phyloP scores from a whole-genome alignment of 768 basidiomycete species.

The Pulveroboletus sp. region DNA sequence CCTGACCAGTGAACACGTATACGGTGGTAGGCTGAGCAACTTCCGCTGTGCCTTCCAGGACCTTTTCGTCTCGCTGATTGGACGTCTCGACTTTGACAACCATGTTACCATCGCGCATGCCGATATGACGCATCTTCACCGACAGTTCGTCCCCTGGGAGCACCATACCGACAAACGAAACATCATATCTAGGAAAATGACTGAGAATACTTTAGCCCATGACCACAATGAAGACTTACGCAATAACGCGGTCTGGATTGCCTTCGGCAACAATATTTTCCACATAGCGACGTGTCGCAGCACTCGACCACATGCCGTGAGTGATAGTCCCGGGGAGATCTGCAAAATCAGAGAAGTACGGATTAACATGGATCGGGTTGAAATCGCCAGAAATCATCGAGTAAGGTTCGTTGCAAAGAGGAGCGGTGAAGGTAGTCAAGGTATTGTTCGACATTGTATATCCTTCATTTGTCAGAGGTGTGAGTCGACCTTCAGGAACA shows the following conservation, averaged over 20 bases:
- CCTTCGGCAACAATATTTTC: slow-evolving; percentile 94
- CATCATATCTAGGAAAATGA: slow-evolving; percentile 64
- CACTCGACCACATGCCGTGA: slow-evolving; percentile 96
- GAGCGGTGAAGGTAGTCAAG: slow-evolving; percentile 70
- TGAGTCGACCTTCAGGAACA: slow-evolving; percentile 65
- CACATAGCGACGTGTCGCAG: slow-evolving; percentile 87
- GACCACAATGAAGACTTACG: slow-evolving; percentile 48
- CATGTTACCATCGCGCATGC: slow-evolving; percentile 91
- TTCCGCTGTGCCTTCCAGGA: slow-evolving; percentile 88
- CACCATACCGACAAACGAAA: slow-evolving; percentile 96
- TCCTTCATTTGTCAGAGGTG: slow-evolving; percentile 78
- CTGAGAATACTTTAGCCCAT: background rate
- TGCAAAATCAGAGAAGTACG: slow-evolving; percentile 94
- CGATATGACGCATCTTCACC: slow-evolving; percentile 84
- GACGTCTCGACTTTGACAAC: slow-evolving; percentile 84
- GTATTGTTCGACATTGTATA: slow-evolving; percentile 74
- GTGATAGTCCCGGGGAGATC: slow-evolving; percentile 94
- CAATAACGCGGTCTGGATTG: slow-evolving; percentile 82
- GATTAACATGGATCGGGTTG: slow-evolving; percentile 98
- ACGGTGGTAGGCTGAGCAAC: slow-evolving; percentile 89
- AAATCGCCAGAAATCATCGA: slow-evolving; percentile 95
- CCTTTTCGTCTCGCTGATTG: slow-evolving; percentile 85
- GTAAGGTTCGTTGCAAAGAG: slow-evolving; percentile 92
- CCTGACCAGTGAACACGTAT: slow-evolving; percentile 98
- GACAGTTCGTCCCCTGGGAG: slow-evolving; percentile 83